phyloP scores from a whole-genome alignment of 2,329 filamentous ascomycete species.

The Colletotrichum euphorbiae region DNA sequence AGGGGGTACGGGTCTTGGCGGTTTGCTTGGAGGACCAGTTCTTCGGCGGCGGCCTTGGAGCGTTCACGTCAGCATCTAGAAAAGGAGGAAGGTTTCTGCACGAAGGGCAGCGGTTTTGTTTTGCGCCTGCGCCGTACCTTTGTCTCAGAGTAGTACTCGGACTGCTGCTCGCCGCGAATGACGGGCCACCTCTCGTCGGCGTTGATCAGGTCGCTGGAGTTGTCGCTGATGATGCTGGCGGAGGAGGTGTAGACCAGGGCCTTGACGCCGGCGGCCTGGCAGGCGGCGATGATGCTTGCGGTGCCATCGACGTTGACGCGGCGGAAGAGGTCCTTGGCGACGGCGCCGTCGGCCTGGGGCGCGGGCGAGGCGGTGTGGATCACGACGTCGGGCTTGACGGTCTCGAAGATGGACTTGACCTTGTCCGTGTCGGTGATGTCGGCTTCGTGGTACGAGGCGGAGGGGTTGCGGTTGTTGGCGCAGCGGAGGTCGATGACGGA shows the following conservation, averaged over 20 bases:
- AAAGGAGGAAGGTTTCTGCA: not conserved
- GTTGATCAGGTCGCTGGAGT: conserved; percentile 81
- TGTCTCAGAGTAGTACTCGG: conserved; percentile 89
- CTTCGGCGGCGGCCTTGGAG: conserved; percentile 78
- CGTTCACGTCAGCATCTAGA: conserved; percentile 4
- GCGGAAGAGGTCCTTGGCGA: conserved; percentile 73
- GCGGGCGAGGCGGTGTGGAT: conserved; percentile 88
- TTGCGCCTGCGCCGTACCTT: conserved; percentile 67
- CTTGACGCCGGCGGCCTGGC: conserved; percentile 76
- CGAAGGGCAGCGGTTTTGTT: not conserved
- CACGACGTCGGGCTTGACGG: conserved; percentile 81
- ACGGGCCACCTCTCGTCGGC: conserved; percentile 86
- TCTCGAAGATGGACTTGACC: conserved; percentile 72
- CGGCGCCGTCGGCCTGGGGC: conserved; percentile 61
- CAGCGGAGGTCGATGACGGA: conserved; percentile 80
- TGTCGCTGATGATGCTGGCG: conserved; percentile 88
- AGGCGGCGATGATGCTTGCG: conserved; percentile 78
- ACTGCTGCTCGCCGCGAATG: conserved; percentile 76
- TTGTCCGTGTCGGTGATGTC: conserved; percentile 78
- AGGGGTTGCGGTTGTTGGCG: conserved; percentile 72
- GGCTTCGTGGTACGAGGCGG: conserved; percentile 75
- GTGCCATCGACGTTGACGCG: conserved; percentile 93
- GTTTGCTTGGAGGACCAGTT: conserved; percentile 82
- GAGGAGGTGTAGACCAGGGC: conserved; percentile 93
- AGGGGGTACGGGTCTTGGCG: conserved; percentile 66